Percentiles rank a stretch among this genome's conserved stretches.
Evolutionary conservation across 1,284 basidiomycete genomes (phyloP).

Genomic region (Trametes hirsuta): DNA sequence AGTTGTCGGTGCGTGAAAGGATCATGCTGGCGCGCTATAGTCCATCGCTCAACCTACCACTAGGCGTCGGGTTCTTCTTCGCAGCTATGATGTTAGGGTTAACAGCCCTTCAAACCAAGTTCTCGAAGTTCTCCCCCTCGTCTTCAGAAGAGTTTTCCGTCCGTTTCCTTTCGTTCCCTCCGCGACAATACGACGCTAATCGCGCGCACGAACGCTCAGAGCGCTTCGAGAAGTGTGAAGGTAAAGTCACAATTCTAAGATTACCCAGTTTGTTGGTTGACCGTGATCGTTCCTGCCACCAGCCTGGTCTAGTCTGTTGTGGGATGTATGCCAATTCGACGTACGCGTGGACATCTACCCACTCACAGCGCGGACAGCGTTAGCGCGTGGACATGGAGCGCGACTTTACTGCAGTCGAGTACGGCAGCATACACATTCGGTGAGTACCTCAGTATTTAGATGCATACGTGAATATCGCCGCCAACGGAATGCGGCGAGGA

Average conservation of each 20-base stretch:
- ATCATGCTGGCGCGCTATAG: not conserved
- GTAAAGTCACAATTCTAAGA: conserved; percentile 24
- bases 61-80: conserved; percentile 56
- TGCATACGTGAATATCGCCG: not conserved
- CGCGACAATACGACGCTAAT: not conserved
- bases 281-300: conserved; percentile 23
- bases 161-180: conserved; percentile 1
- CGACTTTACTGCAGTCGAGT: conserved; percentile 60
- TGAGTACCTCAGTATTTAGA: conserved; percentile 1
- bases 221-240: conserved; percentile 53
- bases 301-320: conserved; percentile 70
- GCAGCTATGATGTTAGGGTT: conserved; percentile 49
- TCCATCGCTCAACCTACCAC: not conserved
- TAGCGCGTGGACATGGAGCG: conserved; percentile 62
- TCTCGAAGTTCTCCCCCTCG: conserved; percentile 48
- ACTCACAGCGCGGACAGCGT: conserved; percentile 44
- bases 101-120: conserved; percentile 50
- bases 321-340: conserved; percentile 44
- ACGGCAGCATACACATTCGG: conserved; percentile 59
- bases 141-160: conserved; percentile 62
- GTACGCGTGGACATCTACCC: too few relatives aligned
- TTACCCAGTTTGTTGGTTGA: too few relatives aligned
- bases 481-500: conserved; percentile 9
- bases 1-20: conserved; percentile 49
- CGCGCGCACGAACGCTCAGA: conserved; percentile 25